phyloP scores from a whole-genome alignment of 2,329 filamentous ascomycete species.

The Pseudodiploospora longispora region DNA sequence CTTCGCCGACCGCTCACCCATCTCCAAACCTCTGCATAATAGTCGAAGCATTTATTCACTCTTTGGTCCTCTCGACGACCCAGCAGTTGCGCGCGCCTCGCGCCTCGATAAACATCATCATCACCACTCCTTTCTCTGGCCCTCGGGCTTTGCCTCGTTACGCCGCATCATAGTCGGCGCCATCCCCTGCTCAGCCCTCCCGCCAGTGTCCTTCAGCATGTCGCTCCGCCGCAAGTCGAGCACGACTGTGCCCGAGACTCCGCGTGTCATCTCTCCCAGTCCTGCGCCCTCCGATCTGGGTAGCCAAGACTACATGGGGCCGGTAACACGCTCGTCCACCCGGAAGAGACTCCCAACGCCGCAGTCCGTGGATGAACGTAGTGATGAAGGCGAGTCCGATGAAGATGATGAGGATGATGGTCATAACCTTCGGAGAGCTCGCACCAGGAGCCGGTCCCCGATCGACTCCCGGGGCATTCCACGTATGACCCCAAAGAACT shows the following conservation, averaged over 20 bases:
- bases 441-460: conserved; percentile 65
- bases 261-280: conserved; percentile 83
- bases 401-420: conserved; percentile 36
- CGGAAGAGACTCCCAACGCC: conserved; percentile 48
- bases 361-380: conserved; percentile 51
- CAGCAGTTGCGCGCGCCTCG: conserved; percentile 23
- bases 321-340: conserved; percentile 68
- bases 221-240: conserved; percentile 38
- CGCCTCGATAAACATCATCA: conserved; percentile 46
- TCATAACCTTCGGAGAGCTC: conserved; percentile 50
- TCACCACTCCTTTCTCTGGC: conserved; percentile 31
- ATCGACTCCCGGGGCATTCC: conserved; percentile 43
- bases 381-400: conserved; percentile 27
- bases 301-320: conserved; percentile 51
- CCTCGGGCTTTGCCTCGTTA: conserved; percentile 38
- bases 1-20: conserved; percentile 15
- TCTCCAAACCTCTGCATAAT: conserved; percentile 10
- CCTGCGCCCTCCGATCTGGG: conserved; percentile 47
- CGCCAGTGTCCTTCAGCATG: conserved; percentile 50
- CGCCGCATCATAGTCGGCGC: conserved; percentile 47
- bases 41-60: conserved; percentile 14
- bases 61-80: conserved; percentile 15
- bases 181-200: conserved; percentile 48
- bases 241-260: conserved; percentile 60
- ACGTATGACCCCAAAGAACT: conserved; percentile 43